phyloP scores from a whole-genome alignment of 495 filamentous ascomycete genomes.

The Hypomontagnella submonticulosa region DNA sequence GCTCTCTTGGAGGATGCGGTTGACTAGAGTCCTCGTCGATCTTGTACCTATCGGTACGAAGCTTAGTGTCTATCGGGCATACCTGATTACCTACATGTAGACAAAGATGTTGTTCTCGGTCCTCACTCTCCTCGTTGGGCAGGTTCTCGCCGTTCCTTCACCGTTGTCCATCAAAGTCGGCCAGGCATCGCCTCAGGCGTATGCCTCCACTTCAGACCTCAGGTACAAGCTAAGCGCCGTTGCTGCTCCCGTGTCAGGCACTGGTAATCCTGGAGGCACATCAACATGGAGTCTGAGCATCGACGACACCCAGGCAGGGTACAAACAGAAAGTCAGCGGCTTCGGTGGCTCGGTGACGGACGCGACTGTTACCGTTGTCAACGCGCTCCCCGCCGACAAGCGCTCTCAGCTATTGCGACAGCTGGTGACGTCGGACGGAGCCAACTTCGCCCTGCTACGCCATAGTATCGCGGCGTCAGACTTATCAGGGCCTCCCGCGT shows the following conservation, averaged over 20 bases:
- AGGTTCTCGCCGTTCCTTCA: conserved; percentile 32
- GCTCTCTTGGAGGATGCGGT: conserved; percentile 1
- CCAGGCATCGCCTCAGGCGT: conserved; percentile 48
- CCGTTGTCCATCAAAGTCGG: conserved; percentile 19
- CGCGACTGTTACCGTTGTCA: conserved; percentile 64
- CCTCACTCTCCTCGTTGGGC: conserved; percentile 35
- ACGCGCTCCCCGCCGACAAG: conserved; percentile 52
- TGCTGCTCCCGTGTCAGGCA: conserved; percentile 56
- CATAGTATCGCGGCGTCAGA: conserved; percentile 67
- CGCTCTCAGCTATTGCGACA: conserved; percentile 58
- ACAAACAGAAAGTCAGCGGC: conserved; percentile 61
- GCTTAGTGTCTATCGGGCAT: background rate
- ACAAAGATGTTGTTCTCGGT: conserved; percentile 35
- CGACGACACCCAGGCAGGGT: conserved; percentile 59
- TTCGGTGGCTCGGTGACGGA: conserved; percentile 68
- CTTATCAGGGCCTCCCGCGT: conserved; percentile 59
- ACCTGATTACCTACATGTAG: background rate
- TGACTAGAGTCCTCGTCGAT: background rate
- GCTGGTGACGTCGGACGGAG: conserved; percentile 59
- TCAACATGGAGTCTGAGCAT: conserved; percentile 62
- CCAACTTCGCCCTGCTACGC: conserved; percentile 62
- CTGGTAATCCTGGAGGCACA: conserved; percentile 52
- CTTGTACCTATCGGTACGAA: background rate
- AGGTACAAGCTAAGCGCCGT: conserved; percentile 57
- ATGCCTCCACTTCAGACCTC: conserved; percentile 58